Base-by-base conservation (phyloP, 331 rosid genomes). In the Quercus tomentella region DNA sequence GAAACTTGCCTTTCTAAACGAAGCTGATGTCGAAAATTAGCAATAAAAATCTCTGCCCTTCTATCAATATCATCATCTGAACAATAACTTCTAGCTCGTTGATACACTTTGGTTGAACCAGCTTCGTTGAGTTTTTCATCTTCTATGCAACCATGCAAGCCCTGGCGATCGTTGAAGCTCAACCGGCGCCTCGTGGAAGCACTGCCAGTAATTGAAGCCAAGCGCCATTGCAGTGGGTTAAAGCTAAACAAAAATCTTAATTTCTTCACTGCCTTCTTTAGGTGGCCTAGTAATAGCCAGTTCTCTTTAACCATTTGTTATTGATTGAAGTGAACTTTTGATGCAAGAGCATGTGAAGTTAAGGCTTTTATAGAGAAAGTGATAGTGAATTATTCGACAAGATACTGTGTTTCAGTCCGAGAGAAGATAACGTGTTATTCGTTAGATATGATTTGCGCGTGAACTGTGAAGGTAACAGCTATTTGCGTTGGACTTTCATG, bases 1-100 rank as follows among this genome's bases (percentile, higher is more conserved):
- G 85, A 87, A 82, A 75, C 70, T 77, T 84, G 80, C 56, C 88
- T 87, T 77, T 90, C 94, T 11, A 60, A 60, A 11, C 66, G 66
- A 60, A 60, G 66, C 7, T 60, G 66, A 60, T 2, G 16, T 21
- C 23, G 31, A 60, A 60, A 60, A 3, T 60, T 10, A 21, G 66
- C 31, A 21, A 60, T 60, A 60, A 60, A 60, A 60, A 60, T 60
- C 2, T 60, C 66, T 3, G 66, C 66, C 23, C 31, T 60, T 28
- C 4, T 60, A 35, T 62, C 25, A 22, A 79, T 71, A 16, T 17
- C n/a, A 45, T 43, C 45, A 7, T 31, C 57, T 14, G 2, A 21
- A 51, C 4, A 20, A 30, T 54, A 66, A 74, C 73, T 76, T 23
- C 15, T 45, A 18, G 81, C 63, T 79, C 74, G 81, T 33, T 51